Percentiles rank a stretch among this genome's conserved stretches.
Conservation (phyloP, 2,329 filamentous ascomycete genomes). For the Aspergillus sergii region DNA sequence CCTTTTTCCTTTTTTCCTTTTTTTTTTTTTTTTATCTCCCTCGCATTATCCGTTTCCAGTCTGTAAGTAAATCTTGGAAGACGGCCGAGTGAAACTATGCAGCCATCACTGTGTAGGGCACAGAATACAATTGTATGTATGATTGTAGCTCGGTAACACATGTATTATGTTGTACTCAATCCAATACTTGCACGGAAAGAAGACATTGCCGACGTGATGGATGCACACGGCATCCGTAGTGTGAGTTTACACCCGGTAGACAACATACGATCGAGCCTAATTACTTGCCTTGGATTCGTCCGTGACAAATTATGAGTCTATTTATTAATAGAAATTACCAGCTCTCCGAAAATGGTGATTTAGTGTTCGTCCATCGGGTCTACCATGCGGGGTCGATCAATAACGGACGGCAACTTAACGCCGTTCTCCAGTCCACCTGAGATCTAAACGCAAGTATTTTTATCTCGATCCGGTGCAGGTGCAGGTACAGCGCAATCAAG, state of each 20-base stretch:
- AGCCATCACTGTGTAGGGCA: background rate
- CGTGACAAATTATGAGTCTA: background rate
- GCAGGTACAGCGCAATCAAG: background rate
- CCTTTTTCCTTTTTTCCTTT: background rate
- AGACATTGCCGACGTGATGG: background rate
- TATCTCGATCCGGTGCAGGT: background rate
- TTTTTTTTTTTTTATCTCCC: background rate
- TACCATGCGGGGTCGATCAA: conserved; percentile 5
- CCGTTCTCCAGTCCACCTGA: background rate
- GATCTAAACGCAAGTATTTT: conserved; percentile 3
- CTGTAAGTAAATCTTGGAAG: background rate
- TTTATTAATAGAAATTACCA: conserved; percentile 3
- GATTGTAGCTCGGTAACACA: background rate
- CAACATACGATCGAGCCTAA: background rate
- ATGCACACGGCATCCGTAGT: background rate
- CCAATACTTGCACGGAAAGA: background rate
- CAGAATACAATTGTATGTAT: background rate
- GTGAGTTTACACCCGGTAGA: background rate
- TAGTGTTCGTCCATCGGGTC: background rate
- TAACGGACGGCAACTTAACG: background rate
- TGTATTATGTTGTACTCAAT: background rate
- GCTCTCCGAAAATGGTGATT: background rate
- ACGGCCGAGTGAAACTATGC: background rate
- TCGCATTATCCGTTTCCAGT: background rate
- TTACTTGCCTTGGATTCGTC: background rate